Evolutionary conservation across 2,329 filamentous ascomycete genomes (phyloP).

Genomic region (Colletotrichum simmondsii): DNA sequence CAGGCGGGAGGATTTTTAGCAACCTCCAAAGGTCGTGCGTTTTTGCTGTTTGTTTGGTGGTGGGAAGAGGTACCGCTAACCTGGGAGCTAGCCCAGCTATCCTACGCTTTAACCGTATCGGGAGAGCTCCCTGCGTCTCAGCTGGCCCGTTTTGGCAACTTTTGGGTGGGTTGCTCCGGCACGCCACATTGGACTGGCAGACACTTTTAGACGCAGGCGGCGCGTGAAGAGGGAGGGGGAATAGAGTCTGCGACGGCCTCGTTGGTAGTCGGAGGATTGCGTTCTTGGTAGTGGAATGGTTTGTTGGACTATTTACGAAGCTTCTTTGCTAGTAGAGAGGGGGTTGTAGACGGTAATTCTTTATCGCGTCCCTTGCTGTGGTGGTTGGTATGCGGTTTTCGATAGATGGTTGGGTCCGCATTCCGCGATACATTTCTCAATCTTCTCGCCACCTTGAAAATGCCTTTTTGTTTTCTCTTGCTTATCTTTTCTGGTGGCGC

Average conservation of each 20-base stretch:
- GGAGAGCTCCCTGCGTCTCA: neutral
- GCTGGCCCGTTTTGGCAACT: neutral
- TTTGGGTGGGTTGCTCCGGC: neutral
- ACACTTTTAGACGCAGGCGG: neutral
- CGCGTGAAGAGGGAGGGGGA: neutral
- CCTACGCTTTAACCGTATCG: neutral
- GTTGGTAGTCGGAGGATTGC: neutral
- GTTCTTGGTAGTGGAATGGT: neutral
- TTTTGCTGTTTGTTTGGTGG: neutral
- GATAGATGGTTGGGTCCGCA: neutral
- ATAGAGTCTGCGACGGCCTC: neutral
- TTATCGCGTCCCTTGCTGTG: neutral
- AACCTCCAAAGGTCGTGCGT: neutral
- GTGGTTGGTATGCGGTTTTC: neutral
- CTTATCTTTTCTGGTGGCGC: neutral
- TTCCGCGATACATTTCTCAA: neutral
- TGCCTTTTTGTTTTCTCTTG: neutral
- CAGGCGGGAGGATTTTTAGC: neutral
- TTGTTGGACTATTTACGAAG: neutral
- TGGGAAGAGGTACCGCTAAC: too few relatives aligned
- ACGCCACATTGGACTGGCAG: neutral
- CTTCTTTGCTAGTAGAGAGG: neutral
- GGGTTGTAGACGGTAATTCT: too few relatives aligned
- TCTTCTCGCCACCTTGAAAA: too few relatives aligned
- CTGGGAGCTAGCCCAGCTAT: neutral